Conservation (phyloP, 2,329 filamentous ascomycete species). For the Scolecobasidium constrictum region DNA sequence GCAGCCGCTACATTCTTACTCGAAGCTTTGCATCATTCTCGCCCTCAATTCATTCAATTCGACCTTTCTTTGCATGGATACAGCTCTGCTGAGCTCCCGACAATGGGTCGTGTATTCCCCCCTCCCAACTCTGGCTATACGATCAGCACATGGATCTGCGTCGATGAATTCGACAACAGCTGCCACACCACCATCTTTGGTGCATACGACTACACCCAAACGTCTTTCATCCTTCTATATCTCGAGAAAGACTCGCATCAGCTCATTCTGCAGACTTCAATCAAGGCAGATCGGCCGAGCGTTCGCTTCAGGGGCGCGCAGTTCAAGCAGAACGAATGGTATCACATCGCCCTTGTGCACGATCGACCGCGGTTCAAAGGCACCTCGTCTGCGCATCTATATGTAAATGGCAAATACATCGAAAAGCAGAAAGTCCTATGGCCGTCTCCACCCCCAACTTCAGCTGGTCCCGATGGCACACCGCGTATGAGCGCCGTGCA, state of each 20-base stretch:
- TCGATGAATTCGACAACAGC: slow-evolving; percentile 74
- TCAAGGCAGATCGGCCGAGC: slow-evolving; percentile 70
- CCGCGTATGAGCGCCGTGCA: slow-evolving; percentile 60
- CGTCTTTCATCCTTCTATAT: slow-evolving; percentile 88
- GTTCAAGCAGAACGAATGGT: slow-evolving; percentile 75
- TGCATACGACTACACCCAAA: slow-evolving; percentile 82
- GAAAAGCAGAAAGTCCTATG: slow-evolving; percentile 88
- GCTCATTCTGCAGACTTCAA: slow-evolving; percentile 91
- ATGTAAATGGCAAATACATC: slow-evolving; percentile 85
- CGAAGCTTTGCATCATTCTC: slow-evolving; percentile 61
- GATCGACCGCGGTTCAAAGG: slow-evolving; percentile 63
- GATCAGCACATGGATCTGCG: slow-evolving; percentile 76
- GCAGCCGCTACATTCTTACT: slow-evolving; percentile 58
- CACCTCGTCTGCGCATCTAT: slow-evolving; percentile 69
- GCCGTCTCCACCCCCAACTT: slow-evolving; percentile 61
- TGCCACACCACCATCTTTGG: slow-evolving; percentile 94
- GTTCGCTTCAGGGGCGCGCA: slow-evolving; percentile 79
- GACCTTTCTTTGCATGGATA: slow-evolving; percentile 82
- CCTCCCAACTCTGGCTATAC: slow-evolving; percentile 76
- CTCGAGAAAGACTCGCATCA: slow-evolving; percentile 88
- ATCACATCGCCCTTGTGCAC: slow-evolving; percentile 86
- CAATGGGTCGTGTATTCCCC: slow-evolving; percentile 76
- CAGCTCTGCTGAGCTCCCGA: slow-evolving; percentile 80
- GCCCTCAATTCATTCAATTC: slow-evolving; percentile 84
- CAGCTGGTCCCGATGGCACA: slow-evolving; percentile 49